Evolutionary conservation across 371 early-diverging fungal genomes (phyloP).

Genomic region (Synchytrium microbalum): DNA sequence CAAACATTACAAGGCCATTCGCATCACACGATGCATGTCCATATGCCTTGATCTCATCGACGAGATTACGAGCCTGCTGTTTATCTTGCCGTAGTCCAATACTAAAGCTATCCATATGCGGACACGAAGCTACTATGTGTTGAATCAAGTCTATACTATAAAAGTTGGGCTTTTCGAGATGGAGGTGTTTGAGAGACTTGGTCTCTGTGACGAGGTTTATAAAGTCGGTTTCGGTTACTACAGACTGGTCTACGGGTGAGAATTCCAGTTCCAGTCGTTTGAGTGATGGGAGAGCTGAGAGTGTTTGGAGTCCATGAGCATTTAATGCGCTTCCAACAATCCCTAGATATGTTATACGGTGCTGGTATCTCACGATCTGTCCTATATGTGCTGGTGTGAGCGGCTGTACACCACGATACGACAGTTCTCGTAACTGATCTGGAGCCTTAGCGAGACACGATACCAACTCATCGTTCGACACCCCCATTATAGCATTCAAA

Average conservation of each 20-base stretch:
- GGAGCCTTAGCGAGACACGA: not conserved
- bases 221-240: not conserved
- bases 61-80: not conserved
- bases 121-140: not conserved
- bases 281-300: not conserved
- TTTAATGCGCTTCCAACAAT: not conserved
- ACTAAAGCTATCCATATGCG: not conserved
- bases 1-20: not conserved
- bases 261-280: not conserved
- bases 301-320: not conserved
- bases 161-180: not conserved
- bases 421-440: not conserved
- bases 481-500: not conserved
- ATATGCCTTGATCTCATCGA: not conserved
- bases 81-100: not conserved
- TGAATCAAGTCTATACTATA: not conserved
- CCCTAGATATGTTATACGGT: not conserved
- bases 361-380: too few relatives aligned
- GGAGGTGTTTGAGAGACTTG: not conserved
- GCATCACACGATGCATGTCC: not conserved
- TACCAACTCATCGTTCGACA: not conserved
- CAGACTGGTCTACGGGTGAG: not conserved
- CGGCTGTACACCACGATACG: not conserved
- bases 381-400: too few relatives aligned
- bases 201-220: not conserved